A percentile compares a stretch with the other conserved stretches of the same genome.
Conservation (phyloP, 768 basidiomycete genomes). For the Boletus tylopilopsis region DNA sequence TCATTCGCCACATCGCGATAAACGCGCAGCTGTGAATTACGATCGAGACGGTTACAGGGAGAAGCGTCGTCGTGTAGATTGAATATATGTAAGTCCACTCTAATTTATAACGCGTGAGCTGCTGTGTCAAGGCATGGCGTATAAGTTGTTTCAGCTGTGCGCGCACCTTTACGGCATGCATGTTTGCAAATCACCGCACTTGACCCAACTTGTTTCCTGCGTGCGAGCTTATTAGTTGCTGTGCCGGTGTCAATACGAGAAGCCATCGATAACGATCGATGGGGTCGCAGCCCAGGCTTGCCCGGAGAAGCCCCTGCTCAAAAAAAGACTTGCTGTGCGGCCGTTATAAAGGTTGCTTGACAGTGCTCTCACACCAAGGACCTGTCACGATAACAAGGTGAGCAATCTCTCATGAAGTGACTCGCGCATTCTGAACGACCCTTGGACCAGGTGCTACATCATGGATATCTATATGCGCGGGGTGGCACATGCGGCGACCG, state of each 20-base stretch:
- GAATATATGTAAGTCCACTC: conserved; percentile 25
- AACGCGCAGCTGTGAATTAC: conserved; percentile 24
- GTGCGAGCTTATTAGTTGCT: background rate
- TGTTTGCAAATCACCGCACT: conserved; percentile 12
- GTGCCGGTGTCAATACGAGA: background rate
- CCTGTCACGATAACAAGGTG: conserved; percentile 18
- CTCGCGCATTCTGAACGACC: background rate
- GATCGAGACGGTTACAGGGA: conserved; percentile 38
- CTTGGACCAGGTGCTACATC: conserved; percentile 1
- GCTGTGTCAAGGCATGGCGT: background rate
- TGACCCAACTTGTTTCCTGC: conserved; percentile 2
- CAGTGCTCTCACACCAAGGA: background rate
- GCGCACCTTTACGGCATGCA: background rate
- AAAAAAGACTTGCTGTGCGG: background rate
- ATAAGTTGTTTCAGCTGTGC: background rate
- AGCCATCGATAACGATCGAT: conserved; percentile 20
- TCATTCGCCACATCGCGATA: conserved; percentile 30
- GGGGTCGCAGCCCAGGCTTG: background rate
- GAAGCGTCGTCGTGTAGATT: conserved; percentile 58
- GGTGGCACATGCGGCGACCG: conserved; percentile 25
- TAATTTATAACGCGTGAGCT: conserved; percentile 2
- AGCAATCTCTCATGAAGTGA: conserved; percentile 5
- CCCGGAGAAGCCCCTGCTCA: background rate
- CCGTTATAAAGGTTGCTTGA: conserved; percentile 15
- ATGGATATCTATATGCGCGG: conserved; percentile 37